Percentiles rank a stretch among this genome's conserved stretches.
Conservation (phyloP, 2,329 filamentous ascomycete genomes). For the Cryphonectria carpinicola region DNA sequence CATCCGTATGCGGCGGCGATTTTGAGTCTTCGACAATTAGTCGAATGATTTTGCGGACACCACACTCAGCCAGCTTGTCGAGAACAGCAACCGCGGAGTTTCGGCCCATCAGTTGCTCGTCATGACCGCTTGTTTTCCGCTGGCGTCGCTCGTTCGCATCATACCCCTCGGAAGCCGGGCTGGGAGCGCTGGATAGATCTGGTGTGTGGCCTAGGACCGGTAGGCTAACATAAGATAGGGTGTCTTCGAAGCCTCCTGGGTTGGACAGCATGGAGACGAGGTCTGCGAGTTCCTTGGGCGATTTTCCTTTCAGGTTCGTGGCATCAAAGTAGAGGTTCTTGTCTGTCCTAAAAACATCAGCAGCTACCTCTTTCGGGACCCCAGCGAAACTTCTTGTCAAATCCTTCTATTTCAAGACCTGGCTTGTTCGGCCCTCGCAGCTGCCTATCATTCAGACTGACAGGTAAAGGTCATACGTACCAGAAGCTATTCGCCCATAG, state of each 20-base stretch:
- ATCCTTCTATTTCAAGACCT: too few relatives aligned
- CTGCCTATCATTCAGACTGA: too few relatives aligned
- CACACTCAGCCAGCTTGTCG: conserved; percentile 6
- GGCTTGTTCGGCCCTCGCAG: too few relatives aligned
- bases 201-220: not conserved
- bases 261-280: conserved; percentile 6
- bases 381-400: not conserved
- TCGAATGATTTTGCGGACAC: conserved; percentile 8
- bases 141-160: conserved; percentile 1
- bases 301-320: not conserved
- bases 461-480: not conserved
- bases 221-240: conserved; percentile 5
- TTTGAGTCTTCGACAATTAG: not conserved
- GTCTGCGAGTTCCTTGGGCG: not conserved
- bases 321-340: conserved; percentile 13
- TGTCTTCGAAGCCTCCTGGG: conserved; percentile 11
- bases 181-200: too few relatives aligned
- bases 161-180: not conserved
- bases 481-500: conserved; percentile 3
- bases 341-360: not conserved
- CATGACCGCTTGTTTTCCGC: not conserved
- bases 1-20: conserved; percentile 9
- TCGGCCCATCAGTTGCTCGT: not conserved
- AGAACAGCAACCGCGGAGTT: conserved; percentile 1
- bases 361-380: not conserved